A percentile compares a stretch with the other conserved stretches of the same genome.
These are phyloP conservation scores for Neolentinus lepideus DNA, from an alignment of 1,284 basidiomycete genomes.

Conservation along the genomic window DNA sequence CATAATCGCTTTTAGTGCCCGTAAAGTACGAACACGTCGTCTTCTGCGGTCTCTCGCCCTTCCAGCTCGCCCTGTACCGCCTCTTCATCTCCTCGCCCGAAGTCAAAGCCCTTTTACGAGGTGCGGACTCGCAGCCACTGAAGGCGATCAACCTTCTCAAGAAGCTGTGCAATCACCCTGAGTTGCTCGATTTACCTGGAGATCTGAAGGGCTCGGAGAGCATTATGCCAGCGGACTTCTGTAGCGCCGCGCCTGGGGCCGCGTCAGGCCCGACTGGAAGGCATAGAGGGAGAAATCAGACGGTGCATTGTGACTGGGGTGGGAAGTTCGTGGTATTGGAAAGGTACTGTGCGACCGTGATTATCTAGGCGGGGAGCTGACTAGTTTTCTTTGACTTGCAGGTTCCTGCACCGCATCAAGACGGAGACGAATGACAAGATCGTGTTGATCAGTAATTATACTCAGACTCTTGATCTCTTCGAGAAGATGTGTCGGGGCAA, in stretches of 20 bases:
- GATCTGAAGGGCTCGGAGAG: constrained; percentile 85
- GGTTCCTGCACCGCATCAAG: constrained; percentile 80
- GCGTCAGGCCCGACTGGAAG: constrained; percentile 23
- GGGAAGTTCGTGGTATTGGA: constrained; percentile 96
- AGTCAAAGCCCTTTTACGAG: constrained; percentile 87
- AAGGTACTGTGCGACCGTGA: constrained; percentile 47
- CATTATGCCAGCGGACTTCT: constrained; percentile 82
- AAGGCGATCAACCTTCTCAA: constrained; percentile 97
- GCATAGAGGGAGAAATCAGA: constrained; percentile 39
- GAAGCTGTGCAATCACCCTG: constrained; percentile 98
- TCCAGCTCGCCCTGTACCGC: constrained; percentile 88
- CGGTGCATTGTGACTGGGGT: constrained; percentile 72
- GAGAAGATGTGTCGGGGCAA: constrained; percentile 82
- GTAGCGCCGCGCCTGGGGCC: constrained; percentile 19
- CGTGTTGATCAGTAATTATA: constrained; percentile 97
- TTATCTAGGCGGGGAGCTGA: too few species aligned
- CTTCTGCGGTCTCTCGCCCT: constrained; percentile 86
- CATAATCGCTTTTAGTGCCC: constrained; percentile 56
- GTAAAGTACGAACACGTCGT: constrained; percentile 99
- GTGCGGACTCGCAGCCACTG: constrained; percentile 89
- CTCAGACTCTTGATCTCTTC: constrained; percentile 93
- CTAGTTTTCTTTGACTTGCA: constrained; percentile 23
- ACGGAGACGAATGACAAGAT: constrained; percentile 93
- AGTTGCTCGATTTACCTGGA: constrained; percentile 81
- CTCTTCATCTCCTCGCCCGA: constrained; percentile 94